Conservation (phyloP, 1,139 yeast genomes). For the Hanseniaspora gamundiae region DNA sequence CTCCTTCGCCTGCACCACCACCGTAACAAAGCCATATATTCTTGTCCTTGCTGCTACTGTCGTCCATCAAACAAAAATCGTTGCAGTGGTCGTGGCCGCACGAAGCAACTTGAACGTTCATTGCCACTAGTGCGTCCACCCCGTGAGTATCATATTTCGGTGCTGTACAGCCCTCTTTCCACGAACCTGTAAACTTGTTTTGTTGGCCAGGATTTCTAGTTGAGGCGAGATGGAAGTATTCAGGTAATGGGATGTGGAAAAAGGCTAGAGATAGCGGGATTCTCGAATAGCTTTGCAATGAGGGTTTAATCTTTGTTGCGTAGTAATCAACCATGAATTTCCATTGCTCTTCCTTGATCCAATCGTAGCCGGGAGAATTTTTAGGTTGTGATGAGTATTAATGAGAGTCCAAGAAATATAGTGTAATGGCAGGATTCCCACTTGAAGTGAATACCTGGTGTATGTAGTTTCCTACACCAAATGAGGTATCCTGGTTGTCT, state of each 20-base stretch:
- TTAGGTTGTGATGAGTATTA: constrained; percentile 54
- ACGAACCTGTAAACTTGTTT: constrained; percentile 43
- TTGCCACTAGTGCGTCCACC: constrained; percentile 38
- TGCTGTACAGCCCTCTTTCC: constrained; percentile 66
- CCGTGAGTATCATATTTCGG: constrained; percentile 62
- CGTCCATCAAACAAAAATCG: constrained; percentile 61
- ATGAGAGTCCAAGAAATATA: constrained; percentile 79
- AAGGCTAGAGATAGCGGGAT: constrained; percentile 70
- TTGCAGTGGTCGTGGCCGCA: constrained; percentile 96
- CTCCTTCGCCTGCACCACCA: constrained; percentile 91
- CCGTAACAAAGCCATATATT: constrained; percentile 81
- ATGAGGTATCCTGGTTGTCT: constrained; percentile 30
- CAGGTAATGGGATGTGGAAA: constrained; percentile 88
- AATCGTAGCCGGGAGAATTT: constrained; percentile 69
- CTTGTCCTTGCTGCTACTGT: constrained; percentile 19
- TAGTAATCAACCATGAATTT: constrained; percentile 40
- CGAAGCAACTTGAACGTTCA: constrained; percentile 61
- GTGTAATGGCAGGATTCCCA: constrained; percentile 38
- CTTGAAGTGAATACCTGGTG: constrained; percentile 36
- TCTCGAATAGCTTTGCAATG: constrained; percentile 27
- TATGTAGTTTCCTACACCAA: constrained; percentile 73
- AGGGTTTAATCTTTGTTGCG: constrained; percentile 20
- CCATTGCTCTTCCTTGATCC: constrained; percentile 66
- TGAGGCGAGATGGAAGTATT: constrained; percentile 41
- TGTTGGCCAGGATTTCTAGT: constrained; percentile 14